A percentile compares a stretch with the other conserved stretches of the same genome.
Conservation (phyloP, 2,329 filamentous ascomycete genomes). For the Elsinoe ampelina region DNA sequence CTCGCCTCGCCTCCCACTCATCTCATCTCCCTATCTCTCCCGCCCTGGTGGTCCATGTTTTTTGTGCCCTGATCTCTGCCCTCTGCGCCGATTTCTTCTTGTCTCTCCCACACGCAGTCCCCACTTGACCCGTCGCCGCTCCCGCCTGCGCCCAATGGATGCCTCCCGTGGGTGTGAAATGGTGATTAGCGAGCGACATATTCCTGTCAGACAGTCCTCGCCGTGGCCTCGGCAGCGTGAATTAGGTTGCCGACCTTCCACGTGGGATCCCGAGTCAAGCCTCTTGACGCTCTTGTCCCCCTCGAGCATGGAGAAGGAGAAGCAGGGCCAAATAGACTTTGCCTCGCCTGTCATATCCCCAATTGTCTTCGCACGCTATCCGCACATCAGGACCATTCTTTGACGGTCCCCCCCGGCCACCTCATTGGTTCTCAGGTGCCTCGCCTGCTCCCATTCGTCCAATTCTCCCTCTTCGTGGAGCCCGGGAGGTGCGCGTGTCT, state of each 20-base stretch:
- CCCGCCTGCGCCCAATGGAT: not conserved
- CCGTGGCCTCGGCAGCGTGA: constrained; percentile 4
- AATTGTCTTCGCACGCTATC: constrained; percentile 9
- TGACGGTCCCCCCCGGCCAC: not conserved
- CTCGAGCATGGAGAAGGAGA: not conserved
- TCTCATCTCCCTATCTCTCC: constrained; percentile 1
- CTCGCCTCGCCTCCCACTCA: not conserved
- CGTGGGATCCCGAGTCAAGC: constrained; percentile 11
- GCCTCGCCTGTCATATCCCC: constrained; percentile 12
- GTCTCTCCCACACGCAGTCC: not conserved
- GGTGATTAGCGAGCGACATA: constrained; percentile 3
- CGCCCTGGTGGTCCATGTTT: not conserved
- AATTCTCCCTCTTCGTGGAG: constrained; percentile 6
- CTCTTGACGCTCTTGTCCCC: not conserved
- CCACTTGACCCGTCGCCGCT: constrained; percentile 1
- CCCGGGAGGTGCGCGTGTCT: constrained; percentile 9
- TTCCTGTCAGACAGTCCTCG: not conserved
- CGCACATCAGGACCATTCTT: constrained; percentile 13
- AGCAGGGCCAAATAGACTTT: constrained; percentile 12
- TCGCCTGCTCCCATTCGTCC: constrained; percentile 3
- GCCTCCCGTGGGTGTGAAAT: too few species aligned
- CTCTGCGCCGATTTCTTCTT: not conserved
- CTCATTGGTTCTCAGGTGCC: constrained; percentile 3
- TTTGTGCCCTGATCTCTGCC: not conserved
- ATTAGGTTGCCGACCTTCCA: constrained; percentile 12